Base-by-base conservation (phyloP, 441 rosid genomes). In the Gossypium davidsonii region DNA sequence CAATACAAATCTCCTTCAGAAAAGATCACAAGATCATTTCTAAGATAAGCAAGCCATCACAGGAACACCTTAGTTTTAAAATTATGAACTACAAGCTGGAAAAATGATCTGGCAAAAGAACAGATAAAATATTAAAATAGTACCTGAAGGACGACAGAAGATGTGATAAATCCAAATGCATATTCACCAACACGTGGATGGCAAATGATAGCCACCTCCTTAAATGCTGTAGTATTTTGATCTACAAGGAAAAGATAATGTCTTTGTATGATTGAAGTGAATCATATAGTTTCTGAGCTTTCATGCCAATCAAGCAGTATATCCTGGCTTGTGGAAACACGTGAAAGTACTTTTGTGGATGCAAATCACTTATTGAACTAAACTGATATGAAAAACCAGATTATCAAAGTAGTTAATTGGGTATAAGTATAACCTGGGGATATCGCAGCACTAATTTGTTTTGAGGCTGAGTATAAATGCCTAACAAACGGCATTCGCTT, bases 101-200 rank as follows among this genome's bases (percentile, higher is more conserved):
- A 6, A 12, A 44, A 44, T 44, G 12, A 18, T 44, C 57, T 51
- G 51, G 55, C 61, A 66, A 15, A 77, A 57, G 37, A 63, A 2
- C 10, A 7, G 21, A 37, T 11, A 15, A 11, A 21, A 66, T 57
- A 70, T 56, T 21, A 42, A 70, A 61, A 64, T 70, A 11, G 48
- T n/a, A 91, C 98, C 95, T 94, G 96, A 76, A 91, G 97, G 76
- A 81, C 76, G 58, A 91, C 89, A 7, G 98, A 85, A 12, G 97
- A 93, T 76, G 97, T 91, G 76, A 93, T 93, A 71, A 93, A 91
- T 65, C 98, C 96, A 83, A 93, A 93, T 14, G 97, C 98, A 72
- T 91, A 93, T 89, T 93, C 98, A 31, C 97, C 98, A 76, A 89
- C 73, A 63, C 97, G 96, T 65, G 98, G 98, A 77, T 94, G 98